A percentile compares a stretch with the other conserved stretches of the same genome.
Conservation (phyloP, 345 rosid genomes). For the Euphorbia peplus region DNA sequence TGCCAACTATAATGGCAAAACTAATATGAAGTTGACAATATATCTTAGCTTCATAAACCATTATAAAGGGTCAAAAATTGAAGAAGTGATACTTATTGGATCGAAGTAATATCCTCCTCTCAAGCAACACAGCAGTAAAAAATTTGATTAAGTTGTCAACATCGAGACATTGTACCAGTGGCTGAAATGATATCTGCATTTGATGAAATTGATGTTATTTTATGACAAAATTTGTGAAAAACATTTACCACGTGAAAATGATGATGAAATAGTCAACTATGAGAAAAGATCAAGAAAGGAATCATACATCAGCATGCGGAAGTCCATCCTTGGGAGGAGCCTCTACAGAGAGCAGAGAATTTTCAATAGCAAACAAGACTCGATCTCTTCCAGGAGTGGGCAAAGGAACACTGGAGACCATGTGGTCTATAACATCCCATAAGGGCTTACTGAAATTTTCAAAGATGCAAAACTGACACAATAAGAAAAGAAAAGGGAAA, state of each 20-base stretch:
- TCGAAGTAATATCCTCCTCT: constrained; percentile 89
- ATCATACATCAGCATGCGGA: constrained; percentile 91
- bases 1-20: neutral
- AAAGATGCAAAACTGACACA: constrained; percentile 32
- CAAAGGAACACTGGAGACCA: constrained; percentile 82
- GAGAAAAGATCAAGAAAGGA: constrained; percentile 13
- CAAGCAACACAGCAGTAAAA: constrained; percentile 86
- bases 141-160: constrained; percentile 87
- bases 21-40: neutral
- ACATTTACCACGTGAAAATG: constrained; percentile 4
- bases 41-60: neutral
- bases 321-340: constrained; percentile 91
- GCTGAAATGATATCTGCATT: constrained; percentile 94
- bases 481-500: constrained; percentile 1
- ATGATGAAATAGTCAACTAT: constrained; percentile 11
- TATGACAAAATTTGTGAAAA: neutral
- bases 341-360: constrained; percentile 76
- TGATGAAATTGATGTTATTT: constrained; percentile 6
- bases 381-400: constrained; percentile 94
- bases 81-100: constrained; percentile 72
- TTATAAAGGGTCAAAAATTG: constrained; percentile 6
- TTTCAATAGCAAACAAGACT: constrained; percentile 85
- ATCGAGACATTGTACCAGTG: constrained; percentile 92
- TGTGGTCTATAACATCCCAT: constrained; percentile 76
- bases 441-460: constrained; percentile 82